Percentiles rank a stretch among this genome's conserved stretches.
Evolutionary conservation across 2,329 filamentous ascomycete species (phyloP).

Genomic region (Aspergillus texensis): DNA sequence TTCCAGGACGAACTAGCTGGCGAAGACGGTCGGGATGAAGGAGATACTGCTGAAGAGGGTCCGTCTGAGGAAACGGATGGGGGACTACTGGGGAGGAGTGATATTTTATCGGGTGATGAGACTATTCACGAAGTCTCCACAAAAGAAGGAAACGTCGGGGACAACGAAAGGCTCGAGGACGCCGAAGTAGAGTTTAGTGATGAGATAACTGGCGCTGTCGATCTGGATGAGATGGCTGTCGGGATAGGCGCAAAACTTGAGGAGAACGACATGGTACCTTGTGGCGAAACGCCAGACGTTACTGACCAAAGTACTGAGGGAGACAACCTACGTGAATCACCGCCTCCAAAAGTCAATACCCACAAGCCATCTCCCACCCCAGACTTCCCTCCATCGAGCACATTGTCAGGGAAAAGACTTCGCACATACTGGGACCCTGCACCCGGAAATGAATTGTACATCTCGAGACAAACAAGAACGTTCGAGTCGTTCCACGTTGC

Average conservation of each 20-base stretch:
- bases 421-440: neutral
- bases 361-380: constrained; percentile 1
- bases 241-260: neutral
- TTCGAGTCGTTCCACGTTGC: neutral
- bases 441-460: neutral
- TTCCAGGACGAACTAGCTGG: neutral
- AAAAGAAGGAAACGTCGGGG: neutral
- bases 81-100: neutral
- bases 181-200: neutral
- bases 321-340: neutral
- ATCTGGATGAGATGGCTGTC: neutral
- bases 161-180: neutral
- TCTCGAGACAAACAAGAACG: neutral
- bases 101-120: neutral
- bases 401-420: neutral
- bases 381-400: neutral
- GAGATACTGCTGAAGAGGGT: neutral
- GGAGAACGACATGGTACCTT: neutral
- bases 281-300: neutral
- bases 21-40: neutral
- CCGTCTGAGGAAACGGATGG: neutral
- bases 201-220: neutral
- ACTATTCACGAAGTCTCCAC: neutral
- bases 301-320: neutral
- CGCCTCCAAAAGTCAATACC: neutral